Evolutionary conservation across 768 basidiomycete species (phyloP), one percentile per base, ranked within the genome.

Genomic region (Paxillus ammoniavirescens): DNA sequence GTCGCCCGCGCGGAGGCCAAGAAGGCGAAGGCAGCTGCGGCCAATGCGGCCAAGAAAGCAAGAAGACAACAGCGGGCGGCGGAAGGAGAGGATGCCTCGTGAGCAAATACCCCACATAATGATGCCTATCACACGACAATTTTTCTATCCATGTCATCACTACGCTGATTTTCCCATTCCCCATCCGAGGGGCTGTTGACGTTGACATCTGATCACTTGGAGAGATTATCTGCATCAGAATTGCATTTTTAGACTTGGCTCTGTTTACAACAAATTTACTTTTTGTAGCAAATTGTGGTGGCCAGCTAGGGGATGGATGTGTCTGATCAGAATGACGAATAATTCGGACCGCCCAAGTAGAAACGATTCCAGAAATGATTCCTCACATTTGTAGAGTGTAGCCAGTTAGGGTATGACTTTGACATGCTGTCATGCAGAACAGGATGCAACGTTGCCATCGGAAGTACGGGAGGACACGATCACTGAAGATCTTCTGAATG

Each of bases 21-120:
- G 71, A 92, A 91, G 73, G 83, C 83, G 3, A 93, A 92, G 65
- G 82, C 86, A 1, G 89, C 89, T 3, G 89, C 89, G 42, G 91
- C 92, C 3, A 94, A 86, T 65, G 92, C 91, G 38, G 91, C 91
- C 10, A 95, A 95, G 76, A 95, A 95, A 75, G 91, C 91, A 30
- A 76, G 89, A 57, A 78, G 89, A 57, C 79, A 79, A 42, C 80
- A 79, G 54, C 78, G 87, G 37, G 78, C 78, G 23, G 70, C 73
- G 9, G 83, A 80, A 52, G 77, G n/a, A 42, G 63, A 56, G 6
- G 42, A 1, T 0, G 46, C 42, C 17, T 49, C 51, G 44, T 66
- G 54, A 59, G 17, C 33, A 35, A 33, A 47, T 45, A 47, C 46
- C 46, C 45, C 17, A 38, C 38, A 28, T 26, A 36, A 42, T 37